Percentiles rank a stretch among this genome's conserved stretches.
Evolutionary conservation across 2,329 filamentous ascomycete species (phyloP).

Genomic region (Botrytis paeoniae): DNA sequence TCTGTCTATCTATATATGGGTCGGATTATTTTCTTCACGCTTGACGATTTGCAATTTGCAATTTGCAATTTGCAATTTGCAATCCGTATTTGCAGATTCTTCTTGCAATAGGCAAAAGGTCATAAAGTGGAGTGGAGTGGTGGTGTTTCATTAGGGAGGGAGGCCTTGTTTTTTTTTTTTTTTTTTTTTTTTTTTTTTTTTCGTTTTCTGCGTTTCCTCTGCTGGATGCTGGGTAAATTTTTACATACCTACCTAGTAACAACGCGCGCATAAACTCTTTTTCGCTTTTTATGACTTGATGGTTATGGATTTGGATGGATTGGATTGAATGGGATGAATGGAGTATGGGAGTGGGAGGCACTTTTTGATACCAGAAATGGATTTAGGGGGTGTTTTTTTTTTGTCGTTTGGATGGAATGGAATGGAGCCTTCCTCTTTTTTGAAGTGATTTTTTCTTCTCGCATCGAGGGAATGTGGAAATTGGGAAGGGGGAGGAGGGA

Average conservation of each 20-base stretch:
- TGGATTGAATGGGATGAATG: conserved; percentile 21
- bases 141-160: conserved; percentile 1
- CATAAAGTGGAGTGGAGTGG: background rate
- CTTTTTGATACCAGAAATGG: conserved; percentile 18
- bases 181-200: background rate
- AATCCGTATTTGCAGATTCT: background rate
- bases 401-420: background rate
- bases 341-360: conserved; percentile 7
- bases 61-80: background rate
- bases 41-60: background rate
- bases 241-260: background rate
- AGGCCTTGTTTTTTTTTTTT: background rate
- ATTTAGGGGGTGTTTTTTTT: background rate
- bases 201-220: background rate
- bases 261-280: background rate
- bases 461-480: background rate
- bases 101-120: background rate
- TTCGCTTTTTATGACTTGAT: background rate
- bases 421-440: no score
- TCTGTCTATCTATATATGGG: background rate
- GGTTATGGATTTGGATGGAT: background rate
- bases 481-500: no score
- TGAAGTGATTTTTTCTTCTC: no score
- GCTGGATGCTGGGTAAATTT: background rate
- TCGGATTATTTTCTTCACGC: background rate